These are phyloP conservation scores for Hypoxylon cercidicola DNA, from an alignment of 495 filamentous ascomycete species.

Conservation along the genomic window DNA sequence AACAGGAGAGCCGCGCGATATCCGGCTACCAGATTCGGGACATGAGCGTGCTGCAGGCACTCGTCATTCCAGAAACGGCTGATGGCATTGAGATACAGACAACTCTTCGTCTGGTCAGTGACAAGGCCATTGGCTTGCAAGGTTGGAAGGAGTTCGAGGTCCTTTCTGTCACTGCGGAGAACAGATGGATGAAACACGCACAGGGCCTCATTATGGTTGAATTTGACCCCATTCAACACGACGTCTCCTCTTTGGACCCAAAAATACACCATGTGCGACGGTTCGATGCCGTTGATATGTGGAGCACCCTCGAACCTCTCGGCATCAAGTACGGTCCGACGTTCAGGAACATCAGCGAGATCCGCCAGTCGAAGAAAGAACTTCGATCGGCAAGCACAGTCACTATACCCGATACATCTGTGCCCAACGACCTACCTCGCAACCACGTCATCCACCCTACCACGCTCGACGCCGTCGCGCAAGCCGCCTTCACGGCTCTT, in stretches of 20 bases:
- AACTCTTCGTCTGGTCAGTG: background rate
- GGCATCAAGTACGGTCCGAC: constrained; percentile 27
- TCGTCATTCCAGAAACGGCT: background rate
- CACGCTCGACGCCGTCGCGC: too few species aligned
- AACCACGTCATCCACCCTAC: too few species aligned
- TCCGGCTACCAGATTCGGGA: background rate
- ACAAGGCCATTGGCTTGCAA: background rate
- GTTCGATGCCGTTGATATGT: constrained; percentile 22
- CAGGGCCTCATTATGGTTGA: too few species aligned
- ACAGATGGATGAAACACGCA: constrained; percentile 15
- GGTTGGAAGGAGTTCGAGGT: constrained; percentile 1
- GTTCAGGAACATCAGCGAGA: constrained; percentile 44
- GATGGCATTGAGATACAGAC: constrained; percentile 4
- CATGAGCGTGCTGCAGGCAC: background rate
- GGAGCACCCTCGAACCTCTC: constrained; percentile 13
- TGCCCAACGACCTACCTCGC: too few species aligned
- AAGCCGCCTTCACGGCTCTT: too few species aligned
- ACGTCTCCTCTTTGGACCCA: too few species aligned
- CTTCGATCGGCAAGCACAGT: too few species aligned
- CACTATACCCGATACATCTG: constrained; percentile 45
- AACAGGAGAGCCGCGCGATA: background rate
- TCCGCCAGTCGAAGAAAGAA: too few species aligned
- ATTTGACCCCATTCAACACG: too few species aligned
- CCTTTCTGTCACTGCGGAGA: background rate
- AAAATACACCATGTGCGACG: background rate